Conservation (phyloP, 1,139 yeast genomes). For the Saccharomyces hybrid region DNA sequence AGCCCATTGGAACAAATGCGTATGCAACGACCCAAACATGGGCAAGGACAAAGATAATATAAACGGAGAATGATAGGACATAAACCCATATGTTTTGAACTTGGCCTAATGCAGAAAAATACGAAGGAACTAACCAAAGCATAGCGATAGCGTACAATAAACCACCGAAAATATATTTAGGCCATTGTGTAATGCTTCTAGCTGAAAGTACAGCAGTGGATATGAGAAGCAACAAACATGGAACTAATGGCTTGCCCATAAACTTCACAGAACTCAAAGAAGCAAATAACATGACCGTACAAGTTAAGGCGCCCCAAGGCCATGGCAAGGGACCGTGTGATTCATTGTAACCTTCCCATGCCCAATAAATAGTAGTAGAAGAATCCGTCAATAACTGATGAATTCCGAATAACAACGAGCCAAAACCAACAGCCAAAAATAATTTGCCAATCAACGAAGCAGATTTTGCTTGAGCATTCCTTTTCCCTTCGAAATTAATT, state of each 20-base stretch:
- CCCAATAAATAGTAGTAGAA: constrained; percentile 79
- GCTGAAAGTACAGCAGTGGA: constrained; percentile 32
- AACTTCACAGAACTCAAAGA: constrained; percentile 32
- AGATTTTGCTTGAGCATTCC: constrained; percentile 4
- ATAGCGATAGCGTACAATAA: constrained; percentile 55
- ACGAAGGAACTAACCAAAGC: constrained; percentile 53
- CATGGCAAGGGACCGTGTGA: constrained; percentile 72
- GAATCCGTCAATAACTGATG: constrained; percentile 77
- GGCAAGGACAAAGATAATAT: constrained; percentile 55
- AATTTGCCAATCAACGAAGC: constrained; percentile 9
- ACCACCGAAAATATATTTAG: constrained; percentile 71
- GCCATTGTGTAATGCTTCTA: constrained; percentile 49
- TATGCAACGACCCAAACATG: constrained; percentile 97
- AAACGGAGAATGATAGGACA: constrained; percentile 48
- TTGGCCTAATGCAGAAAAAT: constrained; percentile 51
- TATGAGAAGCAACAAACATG: constrained; percentile 36
- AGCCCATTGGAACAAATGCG: constrained; percentile 96
- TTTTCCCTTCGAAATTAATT: constrained; percentile 13
- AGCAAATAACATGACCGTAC: constrained; percentile 55
- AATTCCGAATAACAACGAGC: constrained; percentile 63
- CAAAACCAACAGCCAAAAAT: constrained; percentile 54
- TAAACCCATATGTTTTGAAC: constrained; percentile 52
- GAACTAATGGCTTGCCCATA: constrained; percentile 23
- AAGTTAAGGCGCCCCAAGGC: constrained; percentile 73
- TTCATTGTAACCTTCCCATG: constrained; percentile 89